Conservation (phyloP, 2,329 filamentous ascomycete genomes). For the Lecanicillium sp. region DNA sequence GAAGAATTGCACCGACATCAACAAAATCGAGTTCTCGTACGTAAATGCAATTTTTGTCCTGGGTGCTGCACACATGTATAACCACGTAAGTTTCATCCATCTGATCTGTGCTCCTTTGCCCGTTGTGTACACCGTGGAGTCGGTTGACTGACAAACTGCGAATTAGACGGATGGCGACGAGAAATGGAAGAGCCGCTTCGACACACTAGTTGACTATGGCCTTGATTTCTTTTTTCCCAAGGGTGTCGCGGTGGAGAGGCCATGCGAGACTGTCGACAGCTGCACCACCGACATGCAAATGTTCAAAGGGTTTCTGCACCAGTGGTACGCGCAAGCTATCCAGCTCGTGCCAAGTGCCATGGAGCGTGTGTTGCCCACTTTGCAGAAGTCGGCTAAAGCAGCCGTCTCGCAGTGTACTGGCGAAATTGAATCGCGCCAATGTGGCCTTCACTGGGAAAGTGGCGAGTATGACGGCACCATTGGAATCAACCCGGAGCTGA, state of each 20-base stretch:
- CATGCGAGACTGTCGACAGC: conserved; percentile 23
- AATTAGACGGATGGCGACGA: conserved; percentile 23
- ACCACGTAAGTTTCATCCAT: conserved; percentile 32
- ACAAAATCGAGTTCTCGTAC: conserved; percentile 26
- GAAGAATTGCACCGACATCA: conserved; percentile 45
- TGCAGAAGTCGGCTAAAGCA: conserved; percentile 43
- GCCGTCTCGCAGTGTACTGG: conserved; percentile 49
- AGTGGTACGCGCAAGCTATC: conserved; percentile 46
- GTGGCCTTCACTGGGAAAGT: conserved; percentile 46
- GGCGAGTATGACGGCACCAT: conserved; percentile 50
- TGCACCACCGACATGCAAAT: conserved; percentile 58
- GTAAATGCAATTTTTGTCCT: conserved; percentile 2
- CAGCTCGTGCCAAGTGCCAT: conserved; percentile 47
- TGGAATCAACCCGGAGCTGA: conserved; percentile 50
- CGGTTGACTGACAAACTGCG: too few species aligned
- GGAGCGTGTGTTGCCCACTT: conserved; percentile 38
- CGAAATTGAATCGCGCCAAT: conserved; percentile 38
- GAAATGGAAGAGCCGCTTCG: conserved; percentile 44
- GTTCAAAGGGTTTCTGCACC: conserved; percentile 55
- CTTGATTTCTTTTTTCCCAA: conserved; percentile 43
- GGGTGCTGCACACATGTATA: conserved; percentile 56
- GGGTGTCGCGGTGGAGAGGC: conserved; percentile 46
- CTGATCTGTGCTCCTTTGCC: background rate
- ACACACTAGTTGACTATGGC: conserved; percentile 28
- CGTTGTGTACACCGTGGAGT: too few species aligned